A percentile compares a stretch with the other conserved stretches of the same genome.
Evolutionary conservation across 2,329 filamentous ascomycete species (phyloP).

Genomic region (Leptographium wingfieldii): DNA sequence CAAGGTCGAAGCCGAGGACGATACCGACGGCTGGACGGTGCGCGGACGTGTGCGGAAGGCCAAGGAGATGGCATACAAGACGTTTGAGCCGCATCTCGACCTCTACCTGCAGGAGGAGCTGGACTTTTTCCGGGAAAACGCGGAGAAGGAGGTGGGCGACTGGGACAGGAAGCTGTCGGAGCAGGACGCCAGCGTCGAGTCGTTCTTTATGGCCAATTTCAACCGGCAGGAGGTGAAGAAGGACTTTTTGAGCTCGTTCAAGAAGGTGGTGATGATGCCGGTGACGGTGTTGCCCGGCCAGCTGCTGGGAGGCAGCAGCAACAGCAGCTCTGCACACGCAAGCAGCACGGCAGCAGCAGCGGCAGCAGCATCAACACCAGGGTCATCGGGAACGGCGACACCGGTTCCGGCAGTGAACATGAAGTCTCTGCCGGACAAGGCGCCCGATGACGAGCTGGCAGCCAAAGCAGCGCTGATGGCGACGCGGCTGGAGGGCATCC

Average conservation of each 20-base stretch:
- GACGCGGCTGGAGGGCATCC: constrained; percentile 84
- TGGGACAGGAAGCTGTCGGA: constrained; percentile 92
- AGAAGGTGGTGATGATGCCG: constrained; percentile 98
- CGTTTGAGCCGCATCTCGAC: constrained; percentile 90
- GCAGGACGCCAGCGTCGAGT: constrained; percentile 81
- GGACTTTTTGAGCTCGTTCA: constrained; percentile 92
- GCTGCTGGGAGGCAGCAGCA: constrained; percentile 30
- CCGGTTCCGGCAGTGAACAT: neutral
- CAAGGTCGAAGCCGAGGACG: neutral
- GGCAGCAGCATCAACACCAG: neutral
- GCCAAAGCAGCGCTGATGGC: constrained; percentile 98
- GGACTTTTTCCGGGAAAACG: constrained; percentile 66
- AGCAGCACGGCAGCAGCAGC: neutral
- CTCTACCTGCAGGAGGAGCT: constrained; percentile 86
- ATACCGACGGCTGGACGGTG: constrained; percentile 6
- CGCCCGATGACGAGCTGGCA: constrained; percentile 79
- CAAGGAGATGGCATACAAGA: constrained; percentile 52
- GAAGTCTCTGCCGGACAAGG: constrained; percentile 27
- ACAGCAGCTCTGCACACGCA: constrained; percentile 5
- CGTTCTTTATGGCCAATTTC: constrained; percentile 90
- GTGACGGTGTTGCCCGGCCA: constrained; percentile 70
- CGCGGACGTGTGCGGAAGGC: constrained; percentile 29
- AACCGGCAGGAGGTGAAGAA: constrained; percentile 92
- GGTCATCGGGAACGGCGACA: constrained; percentile 4
- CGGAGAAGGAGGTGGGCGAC: constrained; percentile 61